Evolutionary conservation across 1,284 basidiomycete species (phyloP).

Genomic region (Irpex lacteus): DNA sequence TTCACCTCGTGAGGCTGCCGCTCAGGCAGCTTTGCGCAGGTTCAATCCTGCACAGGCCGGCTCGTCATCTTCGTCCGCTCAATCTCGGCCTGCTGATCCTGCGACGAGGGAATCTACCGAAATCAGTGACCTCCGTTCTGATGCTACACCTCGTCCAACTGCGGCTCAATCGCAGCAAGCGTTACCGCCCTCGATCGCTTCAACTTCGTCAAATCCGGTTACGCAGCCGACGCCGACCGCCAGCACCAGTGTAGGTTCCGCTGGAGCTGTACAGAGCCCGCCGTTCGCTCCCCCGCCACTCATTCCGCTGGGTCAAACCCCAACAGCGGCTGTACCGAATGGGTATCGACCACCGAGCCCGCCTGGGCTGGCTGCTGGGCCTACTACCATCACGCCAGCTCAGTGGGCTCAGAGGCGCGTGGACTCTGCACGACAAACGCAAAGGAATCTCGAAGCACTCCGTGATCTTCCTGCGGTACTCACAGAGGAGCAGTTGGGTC

Average conservation of each 20-base stretch:
- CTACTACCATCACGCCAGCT: not conserved
- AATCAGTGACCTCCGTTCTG: not conserved
- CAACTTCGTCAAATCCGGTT: not conserved
- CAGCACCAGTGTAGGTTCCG: slow-evolving; percentile 2
- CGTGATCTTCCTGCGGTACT: slow-evolving; percentile 41
- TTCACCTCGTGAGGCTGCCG: slow-evolving; percentile 33
- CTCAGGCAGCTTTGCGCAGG: slow-evolving; percentile 35
- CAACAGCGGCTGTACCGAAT: not conserved
- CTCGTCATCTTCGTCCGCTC: not conserved
- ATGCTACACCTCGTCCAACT: not conserved
- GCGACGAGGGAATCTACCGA: slow-evolving; percentile 1
- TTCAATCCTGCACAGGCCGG: slow-evolving; percentile 14
- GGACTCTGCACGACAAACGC: not conserved
- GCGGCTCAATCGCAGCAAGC: not conserved
- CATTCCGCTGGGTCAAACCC: slow-evolving; percentile 39
- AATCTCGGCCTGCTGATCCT: not conserved
- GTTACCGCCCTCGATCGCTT: not conserved
- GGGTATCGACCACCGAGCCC: not conserved
- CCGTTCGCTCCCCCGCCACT: slow-evolving; percentile 41
- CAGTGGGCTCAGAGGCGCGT: not conserved
- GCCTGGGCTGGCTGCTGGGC: not conserved
- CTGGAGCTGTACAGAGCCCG: slow-evolving; percentile 4
- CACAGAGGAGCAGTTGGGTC: slow-evolving; percentile 56
- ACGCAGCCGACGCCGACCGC: not conserved
- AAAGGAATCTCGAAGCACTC: not conserved